Base-by-base conservation (phyloP, 2,329 filamentous ascomycete species). In the Colletotrichum musae region DNA sequence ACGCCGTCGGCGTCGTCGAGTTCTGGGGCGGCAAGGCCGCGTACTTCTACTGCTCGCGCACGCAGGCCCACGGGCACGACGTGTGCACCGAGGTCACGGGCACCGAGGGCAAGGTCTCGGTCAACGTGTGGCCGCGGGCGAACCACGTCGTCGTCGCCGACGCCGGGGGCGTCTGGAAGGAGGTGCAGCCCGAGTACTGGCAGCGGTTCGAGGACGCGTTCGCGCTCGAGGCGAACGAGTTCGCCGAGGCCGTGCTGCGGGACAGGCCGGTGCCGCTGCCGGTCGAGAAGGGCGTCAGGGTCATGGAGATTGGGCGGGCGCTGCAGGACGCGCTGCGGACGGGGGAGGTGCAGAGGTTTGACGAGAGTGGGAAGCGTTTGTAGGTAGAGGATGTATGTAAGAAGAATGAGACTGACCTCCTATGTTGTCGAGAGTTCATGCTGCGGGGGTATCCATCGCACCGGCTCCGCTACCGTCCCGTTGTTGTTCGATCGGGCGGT, bases 31-130 rank as follows among this genome's bases (percentile, higher is more conserved):
- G 87, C 56, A 87, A 87, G 75, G 88, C 92, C 54, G 89, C 89
- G 1, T 89, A 91, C 76, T 87, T 91, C 70, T 92, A 89, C 77
- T 85, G 83, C 53, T 87, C 83, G 6, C 83, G 90, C 15, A 92
- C 91, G 87, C 92, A 92, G 87, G 88, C 89, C 0, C 86, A 87
- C 0, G 90, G 91, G 0, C 90, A 92, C 77, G 87, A 91, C 70
- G 90, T 92, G 75, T 87, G 85, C 66, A 91, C 90, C 0, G 89
- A 92, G 78, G 86, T 92, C 68, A 89, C 92, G 64, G 90, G 90
- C 13, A 92, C 90, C 1, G 83, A 86, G 73, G 89, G 90, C 39
- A 92, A 91, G 76, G 74, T 92, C 4, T 80, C 83, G 1, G 82
- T 92, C 68, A 92, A 92, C 73, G 84, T 82, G 5, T 85, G 89